Evolutionary conservation across 2,329 filamentous ascomycete species (phyloP).

Genomic region (Aspergillus sp.): DNA sequence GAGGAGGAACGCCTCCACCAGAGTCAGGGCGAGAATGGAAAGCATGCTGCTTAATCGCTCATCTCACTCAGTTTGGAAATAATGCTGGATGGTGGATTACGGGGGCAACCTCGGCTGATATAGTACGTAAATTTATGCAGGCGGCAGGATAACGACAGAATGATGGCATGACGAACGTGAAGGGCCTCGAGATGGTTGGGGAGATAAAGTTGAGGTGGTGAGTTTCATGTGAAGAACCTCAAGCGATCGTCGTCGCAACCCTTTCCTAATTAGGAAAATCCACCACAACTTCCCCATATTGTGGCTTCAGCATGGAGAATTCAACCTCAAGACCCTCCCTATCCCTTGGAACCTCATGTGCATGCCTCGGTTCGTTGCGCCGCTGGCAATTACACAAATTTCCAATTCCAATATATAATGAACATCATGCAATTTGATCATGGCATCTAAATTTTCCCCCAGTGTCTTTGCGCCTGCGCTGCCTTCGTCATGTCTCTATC

Average conservation of each 20-base stretch:
- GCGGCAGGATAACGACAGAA: neutral
- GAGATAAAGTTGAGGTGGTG: neutral
- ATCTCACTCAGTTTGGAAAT: neutral
- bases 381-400: neutral
- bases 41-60: slow-evolving; percentile 1
- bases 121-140: slow-evolving; percentile 2
- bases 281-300: slow-evolving; percentile 5
- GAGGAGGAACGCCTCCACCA: slow-evolving; percentile 31
- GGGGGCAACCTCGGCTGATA: slow-evolving; percentile 15
- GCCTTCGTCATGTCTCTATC: slow-evolving; percentile 17
- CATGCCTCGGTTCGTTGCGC: neutral
- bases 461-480: neutral
- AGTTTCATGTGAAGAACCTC: slow-evolving; percentile 1
- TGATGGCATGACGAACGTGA: neutral
- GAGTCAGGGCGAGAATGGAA: slow-evolving; percentile 16
- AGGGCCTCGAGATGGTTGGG: neutral
- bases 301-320: neutral
- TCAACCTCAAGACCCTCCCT: slow-evolving; percentile 3
- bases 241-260: slow-evolving; percentile 13
- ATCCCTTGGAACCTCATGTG: slow-evolving; percentile 1
- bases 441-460: neutral
- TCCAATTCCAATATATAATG: neutral
- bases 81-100: neutral
- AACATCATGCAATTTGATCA: slow-evolving; percentile 1
- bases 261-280: slow-evolving; percentile 10